A percentile compares a stretch with the other conserved stretches of the same genome.
Conservation (phyloP, 352 stramenopile genomes). For the Phytopythium boreale region DNA sequence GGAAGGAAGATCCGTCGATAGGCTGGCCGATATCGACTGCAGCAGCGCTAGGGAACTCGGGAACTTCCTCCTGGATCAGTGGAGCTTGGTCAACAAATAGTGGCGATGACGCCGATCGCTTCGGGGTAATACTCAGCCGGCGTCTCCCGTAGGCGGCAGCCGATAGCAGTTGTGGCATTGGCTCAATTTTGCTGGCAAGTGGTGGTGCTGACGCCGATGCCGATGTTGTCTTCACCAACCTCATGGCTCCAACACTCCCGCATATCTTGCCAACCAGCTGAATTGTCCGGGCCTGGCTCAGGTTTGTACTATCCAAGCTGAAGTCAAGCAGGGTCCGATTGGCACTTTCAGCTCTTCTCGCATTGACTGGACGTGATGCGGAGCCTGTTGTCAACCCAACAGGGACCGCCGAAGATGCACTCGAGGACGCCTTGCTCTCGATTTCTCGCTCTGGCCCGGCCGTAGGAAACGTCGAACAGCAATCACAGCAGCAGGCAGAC, state of each 20-base stretch:
- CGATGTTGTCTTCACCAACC: background rate
- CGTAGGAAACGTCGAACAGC: background rate
- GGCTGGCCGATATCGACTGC: background rate
- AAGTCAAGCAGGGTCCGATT: background rate
- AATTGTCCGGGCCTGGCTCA: background rate
- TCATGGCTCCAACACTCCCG: background rate
- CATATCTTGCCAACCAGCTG: background rate
- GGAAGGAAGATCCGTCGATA: too few species aligned
- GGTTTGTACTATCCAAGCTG: background rate
- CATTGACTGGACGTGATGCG: background rate
- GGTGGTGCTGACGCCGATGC: background rate
- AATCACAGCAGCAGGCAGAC: background rate
- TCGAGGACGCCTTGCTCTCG: background rate
- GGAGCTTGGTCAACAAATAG: background rate
- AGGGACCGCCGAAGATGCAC: background rate
- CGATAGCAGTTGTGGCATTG: background rate
- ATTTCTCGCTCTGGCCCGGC: background rate
- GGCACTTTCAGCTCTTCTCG: background rate
- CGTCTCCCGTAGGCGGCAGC: background rate
- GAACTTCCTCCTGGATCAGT: background rate
- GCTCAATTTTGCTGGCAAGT: background rate
- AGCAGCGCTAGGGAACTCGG: background rate
- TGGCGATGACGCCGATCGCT: background rate
- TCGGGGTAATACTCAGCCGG: background rate
- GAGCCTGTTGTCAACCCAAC: background rate